Percentiles rank a stretch among this genome's conserved stretches.
Conservation (phyloP, 805 yeast species). For the Wickerhamiella sergipiensis region DNA sequence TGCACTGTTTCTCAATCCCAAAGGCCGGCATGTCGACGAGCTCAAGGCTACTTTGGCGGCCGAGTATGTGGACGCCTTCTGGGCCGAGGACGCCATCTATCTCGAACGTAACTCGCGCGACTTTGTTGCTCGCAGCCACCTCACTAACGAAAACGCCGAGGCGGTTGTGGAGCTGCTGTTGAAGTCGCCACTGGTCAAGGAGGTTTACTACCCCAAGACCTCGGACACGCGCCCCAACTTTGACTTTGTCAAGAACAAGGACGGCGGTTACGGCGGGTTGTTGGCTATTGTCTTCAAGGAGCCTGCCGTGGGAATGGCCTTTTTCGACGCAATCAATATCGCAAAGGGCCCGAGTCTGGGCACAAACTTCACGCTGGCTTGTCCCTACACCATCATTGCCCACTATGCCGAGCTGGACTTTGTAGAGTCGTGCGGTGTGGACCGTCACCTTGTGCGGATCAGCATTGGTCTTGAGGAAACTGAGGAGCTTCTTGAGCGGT, state of each 20-base stretch:
- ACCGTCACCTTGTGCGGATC: slow-evolving; percentile 59
- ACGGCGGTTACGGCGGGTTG: slow-evolving; percentile 84
- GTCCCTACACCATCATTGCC: slow-evolving; percentile 81
- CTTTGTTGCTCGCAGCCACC: slow-evolving; percentile 46
- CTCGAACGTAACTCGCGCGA: slow-evolving; percentile 90
- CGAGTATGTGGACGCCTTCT: slow-evolving; percentile 60
- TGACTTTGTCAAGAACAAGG: slow-evolving; percentile 50
- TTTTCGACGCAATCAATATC: slow-evolving; percentile 53
- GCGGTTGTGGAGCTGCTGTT: slow-evolving; percentile 24
- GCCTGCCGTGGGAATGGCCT: slow-evolving; percentile 50
- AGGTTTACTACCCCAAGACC: slow-evolving; percentile 59
- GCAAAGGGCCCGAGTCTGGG: slow-evolving; percentile 89
- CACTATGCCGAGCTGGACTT: slow-evolving; percentile 73
- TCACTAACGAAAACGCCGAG: slow-evolving; percentile 28
- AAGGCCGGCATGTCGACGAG: slow-evolving; percentile 34
- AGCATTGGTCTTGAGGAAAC: slow-evolving; percentile 77
- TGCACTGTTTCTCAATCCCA: slow-evolving; percentile 63
- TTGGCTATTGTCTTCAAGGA: slow-evolving; percentile 59
- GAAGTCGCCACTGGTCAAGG: slow-evolving; percentile 32
- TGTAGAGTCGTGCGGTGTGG: slow-evolving; percentile 72
- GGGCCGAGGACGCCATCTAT: slow-evolving; percentile 91
- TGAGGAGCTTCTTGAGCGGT: slow-evolving; percentile 36
- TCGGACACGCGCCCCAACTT: slow-evolving; percentile 44
- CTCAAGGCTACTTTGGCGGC: slow-evolving; percentile 38
- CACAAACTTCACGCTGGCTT: slow-evolving; percentile 75